Conservation (phyloP, 257 asterid species). For the Ilex asprella region DNA sequence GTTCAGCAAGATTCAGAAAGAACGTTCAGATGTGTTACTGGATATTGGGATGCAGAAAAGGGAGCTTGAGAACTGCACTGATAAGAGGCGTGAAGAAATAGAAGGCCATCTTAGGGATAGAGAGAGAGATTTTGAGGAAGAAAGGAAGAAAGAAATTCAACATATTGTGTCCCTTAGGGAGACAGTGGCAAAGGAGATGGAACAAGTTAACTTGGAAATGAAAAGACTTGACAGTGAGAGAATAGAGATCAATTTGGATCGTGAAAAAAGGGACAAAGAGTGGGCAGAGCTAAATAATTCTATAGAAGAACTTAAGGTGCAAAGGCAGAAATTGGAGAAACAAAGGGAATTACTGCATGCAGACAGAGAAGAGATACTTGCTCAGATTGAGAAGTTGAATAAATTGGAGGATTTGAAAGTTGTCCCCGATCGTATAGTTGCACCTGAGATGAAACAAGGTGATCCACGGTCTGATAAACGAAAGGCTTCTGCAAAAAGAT, state of each 20-base stretch:
- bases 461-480: conserved; percentile 30
- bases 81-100: conserved; percentile 76
- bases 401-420: conserved; percentile 69
- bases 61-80: conserved; percentile 63
- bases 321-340: conserved; percentile 83
- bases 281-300: conserved; percentile 74
- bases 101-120: conserved; percentile 61
- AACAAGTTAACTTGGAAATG: conserved; percentile 69
- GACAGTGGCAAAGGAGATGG: conserved; percentile 57
- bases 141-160: conserved; percentile 59
- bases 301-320: conserved; percentile 74
- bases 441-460: conserved; percentile 38
- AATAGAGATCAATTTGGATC: conserved; percentile 63
- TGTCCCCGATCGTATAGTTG: conserved; percentile 53
- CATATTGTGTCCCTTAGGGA: conserved; percentile 55
- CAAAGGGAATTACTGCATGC: conserved; percentile 81
- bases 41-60: conserved; percentile 71
- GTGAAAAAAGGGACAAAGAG: conserved; percentile 74
- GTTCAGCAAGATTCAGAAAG: conserved; percentile 74
- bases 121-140: conserved; percentile 70
- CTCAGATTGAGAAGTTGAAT: conserved; percentile 67
- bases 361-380: conserved; percentile 74
- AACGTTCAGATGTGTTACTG: conserved; percentile 57
- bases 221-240: conserved; percentile 66
- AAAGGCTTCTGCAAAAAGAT: conserved; percentile 27